These are phyloP conservation scores for Mycena venus DNA, from an alignment of 768 basidiomycete species.

Conservation along the genomic window DNA sequence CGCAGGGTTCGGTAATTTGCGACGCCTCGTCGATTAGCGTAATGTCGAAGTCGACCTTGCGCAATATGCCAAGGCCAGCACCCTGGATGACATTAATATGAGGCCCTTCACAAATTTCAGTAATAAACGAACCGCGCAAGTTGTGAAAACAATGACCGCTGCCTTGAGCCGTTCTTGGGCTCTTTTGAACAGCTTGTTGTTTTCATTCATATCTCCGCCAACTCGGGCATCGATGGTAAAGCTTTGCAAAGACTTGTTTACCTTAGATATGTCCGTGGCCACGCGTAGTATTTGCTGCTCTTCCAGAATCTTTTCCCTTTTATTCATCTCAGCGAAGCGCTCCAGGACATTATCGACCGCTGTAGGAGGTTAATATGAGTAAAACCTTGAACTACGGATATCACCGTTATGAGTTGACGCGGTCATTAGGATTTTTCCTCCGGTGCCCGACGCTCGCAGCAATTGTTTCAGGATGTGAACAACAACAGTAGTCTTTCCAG, in stretches of 20 bases:
- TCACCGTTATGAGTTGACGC: conserved; percentile 79
- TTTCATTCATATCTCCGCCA: conserved; percentile 74
- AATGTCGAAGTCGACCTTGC: conserved; percentile 69
- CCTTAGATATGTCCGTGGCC: conserved; percentile 74
- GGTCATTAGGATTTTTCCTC: conserved; percentile 72
- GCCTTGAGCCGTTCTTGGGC: conserved; percentile 70
- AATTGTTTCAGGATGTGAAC: conserved; percentile 68
- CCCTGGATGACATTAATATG: conserved; percentile 40
- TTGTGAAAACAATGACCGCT: conserved; percentile 73
- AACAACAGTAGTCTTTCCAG: conserved; percentile 80
- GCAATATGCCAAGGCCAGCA: conserved; percentile 70
- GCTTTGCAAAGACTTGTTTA: conserved; percentile 67
- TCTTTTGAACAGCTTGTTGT: conserved; percentile 67
- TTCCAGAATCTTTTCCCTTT: conserved; percentile 53
- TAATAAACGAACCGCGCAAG: conserved; percentile 61
- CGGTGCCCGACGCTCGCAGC: conserved; percentile 44
- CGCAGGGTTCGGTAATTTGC: conserved; percentile 76
- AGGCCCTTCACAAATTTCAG: not conserved
- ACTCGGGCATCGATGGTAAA: conserved; percentile 77
- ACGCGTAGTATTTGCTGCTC: conserved; percentile 76
- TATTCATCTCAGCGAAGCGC: conserved; percentile 67
- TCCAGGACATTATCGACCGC: conserved; percentile 81
- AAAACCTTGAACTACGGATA: not conserved
- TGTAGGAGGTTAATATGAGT: conserved; percentile 37
- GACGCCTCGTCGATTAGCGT: conserved; percentile 80